Base-by-base conservation (phyloP, 225 moss, liverwort and hornwort genomes). In the Physcomitrium patens region DNA sequence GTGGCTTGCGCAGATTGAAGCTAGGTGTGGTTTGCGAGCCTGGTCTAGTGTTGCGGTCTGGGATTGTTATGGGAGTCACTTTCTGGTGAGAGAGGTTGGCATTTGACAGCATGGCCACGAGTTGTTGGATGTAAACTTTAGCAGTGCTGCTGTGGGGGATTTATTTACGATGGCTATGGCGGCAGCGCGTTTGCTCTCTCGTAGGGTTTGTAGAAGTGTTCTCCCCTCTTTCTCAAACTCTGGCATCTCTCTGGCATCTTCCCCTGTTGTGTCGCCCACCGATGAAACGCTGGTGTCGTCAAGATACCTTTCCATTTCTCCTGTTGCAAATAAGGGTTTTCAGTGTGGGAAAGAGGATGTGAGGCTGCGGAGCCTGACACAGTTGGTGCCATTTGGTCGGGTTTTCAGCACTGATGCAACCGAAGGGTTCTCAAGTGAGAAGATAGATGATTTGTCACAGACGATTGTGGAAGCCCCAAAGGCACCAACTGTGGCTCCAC, bases 121-220 rank as follows among this genome's bases (percentile, higher is more conserved):
- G 13, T n/a, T 55, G 5, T n/a, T 46, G 19, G 24, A 28, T 18
- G 55, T 58, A 15, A 74, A 56, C 17, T n/a, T 65, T 60, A 13
- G 46, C n/a, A 48, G 18, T 65, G 65, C 10, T 37, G 73, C 15
- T 68, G 61, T n/a, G 1, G 49, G 63, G 37, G 11, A 52, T 1
- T 67, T 27, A 15, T 76, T 53, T 48, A 51, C 3, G 55, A 79
- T 74, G 74, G 57, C 82, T 71, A 62, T 67, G 23, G 77, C 67
- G 60, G 53, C 82, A 45, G 43, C 70, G 63, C 62, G 77, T 31
- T 49, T 63, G 28, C 74, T 82, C 44, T 74, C 67, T 59, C 68
- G 67, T 15, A 70, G 59, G 70, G 43, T 43, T 31, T 31, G 53
- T 22, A 73, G 65, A 54, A 69, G 13, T 37, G 27, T 61, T 24